Conservation (phyloP, 192 early-diverging fungal genomes). For the Linderina pennispora region DNA sequence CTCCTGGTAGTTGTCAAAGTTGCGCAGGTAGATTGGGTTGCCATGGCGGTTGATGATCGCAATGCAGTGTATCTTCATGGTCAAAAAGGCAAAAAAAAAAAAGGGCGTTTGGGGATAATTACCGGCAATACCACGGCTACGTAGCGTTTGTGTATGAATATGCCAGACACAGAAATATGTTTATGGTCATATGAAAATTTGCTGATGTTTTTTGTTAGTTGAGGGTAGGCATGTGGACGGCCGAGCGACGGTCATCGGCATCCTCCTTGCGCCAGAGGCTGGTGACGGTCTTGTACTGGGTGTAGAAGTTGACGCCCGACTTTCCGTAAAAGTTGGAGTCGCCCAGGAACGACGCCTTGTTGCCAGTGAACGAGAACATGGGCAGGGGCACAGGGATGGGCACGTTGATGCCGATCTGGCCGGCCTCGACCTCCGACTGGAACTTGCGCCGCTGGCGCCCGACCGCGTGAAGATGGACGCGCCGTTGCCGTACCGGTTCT, state of each 20-base stretch:
- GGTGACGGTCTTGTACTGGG: constrained; percentile 91
- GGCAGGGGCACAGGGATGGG: constrained; percentile 96
- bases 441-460: constrained; percentile 81
- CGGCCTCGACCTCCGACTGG: constrained; percentile 81
- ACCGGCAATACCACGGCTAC: no score
- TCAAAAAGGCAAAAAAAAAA: background rate
- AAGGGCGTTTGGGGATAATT: background rate
- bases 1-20: constrained; percentile 63
- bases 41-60: constrained; percentile 53
- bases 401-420: constrained; percentile 85
- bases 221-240: constrained; percentile 88
- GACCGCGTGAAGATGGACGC: constrained; percentile 88
- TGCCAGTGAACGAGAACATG: constrained; percentile 95
- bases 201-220: no score
- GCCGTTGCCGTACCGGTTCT: constrained; percentile 84
- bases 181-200: no score
- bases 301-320: constrained; percentile 78
- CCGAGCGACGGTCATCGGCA: constrained; percentile 49
- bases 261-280: constrained; percentile 90
- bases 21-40: constrained; percentile 82
- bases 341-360: constrained; percentile 82
- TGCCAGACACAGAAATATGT: no score
- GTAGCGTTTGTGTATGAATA: no score
- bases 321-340: constrained; percentile 93
- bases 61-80: constrained; percentile 31